Evolutionary conservation across 75 land plant genomes (phyloP).

Genomic region (Picea glauca): DNA sequence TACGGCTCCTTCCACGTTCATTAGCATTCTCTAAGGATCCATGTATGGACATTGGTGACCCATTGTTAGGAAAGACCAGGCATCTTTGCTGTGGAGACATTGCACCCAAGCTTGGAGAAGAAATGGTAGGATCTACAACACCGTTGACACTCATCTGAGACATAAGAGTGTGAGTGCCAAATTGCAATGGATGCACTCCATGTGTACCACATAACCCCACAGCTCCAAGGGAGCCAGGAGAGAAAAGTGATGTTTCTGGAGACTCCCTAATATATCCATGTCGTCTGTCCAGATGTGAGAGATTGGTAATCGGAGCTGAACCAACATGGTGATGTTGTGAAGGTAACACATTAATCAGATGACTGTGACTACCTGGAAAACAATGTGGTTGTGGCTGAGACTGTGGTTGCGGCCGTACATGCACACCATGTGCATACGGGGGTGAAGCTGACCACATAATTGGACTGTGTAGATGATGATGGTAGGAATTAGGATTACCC

Average conservation of each 20-base stretch:
- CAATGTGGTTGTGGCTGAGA: conserved; percentile 24
- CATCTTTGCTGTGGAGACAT: conserved; percentile 71
- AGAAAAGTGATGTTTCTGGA: conserved; percentile 43
- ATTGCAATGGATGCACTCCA: conserved; percentile 39
- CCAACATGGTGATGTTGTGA: conserved; percentile 44
- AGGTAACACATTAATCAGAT: conserved; percentile 38
- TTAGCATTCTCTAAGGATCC: conserved; percentile 37
- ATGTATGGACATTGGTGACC: conserved; percentile 34
- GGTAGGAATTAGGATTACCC: conserved; percentile 42
- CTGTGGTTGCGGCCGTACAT: conserved; percentile 15
- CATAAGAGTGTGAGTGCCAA: conserved; percentile 37
- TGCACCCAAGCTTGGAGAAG: conserved; percentile 44
- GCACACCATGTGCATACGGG: conserved; percentile 36
- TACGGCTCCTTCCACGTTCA: conserved; percentile 66
- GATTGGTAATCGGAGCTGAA: conserved; percentile 57
- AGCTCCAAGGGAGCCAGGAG: conserved; percentile 56
- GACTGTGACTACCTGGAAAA: conserved; percentile 36
- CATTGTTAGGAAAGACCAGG: conserved; percentile 39
- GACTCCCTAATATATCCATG: conserved; percentile 34
- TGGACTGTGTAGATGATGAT: conserved; percentile 36
- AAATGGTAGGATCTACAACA: conserved; percentile 26
- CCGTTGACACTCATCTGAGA: conserved; percentile 37
- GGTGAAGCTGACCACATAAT: conserved; percentile 66
- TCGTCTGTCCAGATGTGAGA: conserved; percentile 47
- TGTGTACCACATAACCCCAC: conserved; percentile 43